A percentile compares a stretch with the other conserved stretches of the same genome.
phyloP scores from a whole-genome alignment of 2,329 filamentous ascomycete genomes.

The Colletotrichum destructivum region DNA sequence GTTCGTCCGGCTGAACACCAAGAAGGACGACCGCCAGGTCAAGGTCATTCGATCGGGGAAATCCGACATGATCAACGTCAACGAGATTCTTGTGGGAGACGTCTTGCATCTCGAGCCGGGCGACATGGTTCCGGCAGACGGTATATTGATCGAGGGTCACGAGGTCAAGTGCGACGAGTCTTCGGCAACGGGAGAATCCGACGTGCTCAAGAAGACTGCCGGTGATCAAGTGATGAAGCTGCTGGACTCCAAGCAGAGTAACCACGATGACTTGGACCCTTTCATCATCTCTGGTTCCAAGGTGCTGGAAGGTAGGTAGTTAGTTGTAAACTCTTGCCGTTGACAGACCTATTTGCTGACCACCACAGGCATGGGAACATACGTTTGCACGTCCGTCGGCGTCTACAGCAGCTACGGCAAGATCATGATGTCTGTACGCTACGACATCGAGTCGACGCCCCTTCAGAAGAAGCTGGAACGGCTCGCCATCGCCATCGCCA shows the following conservation, averaged over 20 bases:
- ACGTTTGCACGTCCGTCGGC: slow-evolving; percentile 68
- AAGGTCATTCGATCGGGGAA: slow-evolving; percentile 71
- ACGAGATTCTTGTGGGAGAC: slow-evolving; percentile 73
- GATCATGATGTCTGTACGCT: slow-evolving; percentile 68
- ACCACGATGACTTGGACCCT: slow-evolving; percentile 64
- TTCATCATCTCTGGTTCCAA: slow-evolving; percentile 73
- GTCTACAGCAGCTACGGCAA: slow-evolving; percentile 68
- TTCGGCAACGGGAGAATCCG: slow-evolving; percentile 80
- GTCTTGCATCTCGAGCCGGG: slow-evolving; percentile 74
- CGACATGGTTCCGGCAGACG: slow-evolving; percentile 79
- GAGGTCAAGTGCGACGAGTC: slow-evolving; percentile 77
- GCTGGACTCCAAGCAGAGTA: slow-evolving; percentile 57
- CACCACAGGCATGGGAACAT: slow-evolving; percentile 59
- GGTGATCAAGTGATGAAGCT: slow-evolving; percentile 69
- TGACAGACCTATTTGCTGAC: neutral
- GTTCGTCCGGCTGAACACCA: slow-evolving; percentile 64
- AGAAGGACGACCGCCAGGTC: slow-evolving; percentile 70
- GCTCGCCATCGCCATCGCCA: slow-evolving; percentile 58
- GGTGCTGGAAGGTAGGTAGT: slow-evolving; percentile 55
- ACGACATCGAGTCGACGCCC: slow-evolving; percentile 66
- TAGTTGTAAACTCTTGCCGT: slow-evolving; percentile 53
- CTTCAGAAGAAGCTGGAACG: slow-evolving; percentile 67
- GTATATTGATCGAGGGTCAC: slow-evolving; percentile 74
- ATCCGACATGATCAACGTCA: slow-evolving; percentile 67
- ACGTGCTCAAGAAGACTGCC: slow-evolving; percentile 76